Conservation (phyloP, 2,329 filamentous ascomycete genomes). For the Sordariomycetes sp. region DNA sequence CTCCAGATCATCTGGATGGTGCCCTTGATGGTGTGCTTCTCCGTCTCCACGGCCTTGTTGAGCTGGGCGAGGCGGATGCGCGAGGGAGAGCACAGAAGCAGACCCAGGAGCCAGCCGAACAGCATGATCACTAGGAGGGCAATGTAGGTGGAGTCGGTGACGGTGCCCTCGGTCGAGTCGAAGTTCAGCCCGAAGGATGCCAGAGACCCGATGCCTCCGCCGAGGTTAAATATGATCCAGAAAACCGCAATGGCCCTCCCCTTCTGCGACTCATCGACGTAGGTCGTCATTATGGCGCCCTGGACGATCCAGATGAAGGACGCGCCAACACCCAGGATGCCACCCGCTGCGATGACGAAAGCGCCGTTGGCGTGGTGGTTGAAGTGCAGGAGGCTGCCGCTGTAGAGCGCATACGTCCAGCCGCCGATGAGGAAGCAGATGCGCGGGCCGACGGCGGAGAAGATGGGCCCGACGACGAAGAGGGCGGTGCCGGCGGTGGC, state of each 20-base stretch:
- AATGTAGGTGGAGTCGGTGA: constrained; percentile 71
- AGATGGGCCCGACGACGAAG: constrained; percentile 65
- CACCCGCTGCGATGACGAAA: constrained; percentile 68
- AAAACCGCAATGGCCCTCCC: constrained; percentile 84
- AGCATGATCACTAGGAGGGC: constrained; percentile 80
- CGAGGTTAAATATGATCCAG: constrained; percentile 92
- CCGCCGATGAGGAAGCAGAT: constrained; percentile 63
- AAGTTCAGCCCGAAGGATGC: constrained; percentile 61
- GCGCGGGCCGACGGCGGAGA: constrained; percentile 64
- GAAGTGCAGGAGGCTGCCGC: constrained; percentile 59
- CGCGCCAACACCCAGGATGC: constrained; percentile 66
- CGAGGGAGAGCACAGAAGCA: constrained; percentile 60
- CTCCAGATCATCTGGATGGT: constrained; percentile 66
- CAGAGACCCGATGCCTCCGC: constrained; percentile 74
- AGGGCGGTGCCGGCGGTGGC: constrained; percentile 58
- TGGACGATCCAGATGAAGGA: constrained; percentile 75
- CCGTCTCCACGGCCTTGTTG: constrained; percentile 74
- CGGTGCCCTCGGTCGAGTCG: constrained; percentile 38
- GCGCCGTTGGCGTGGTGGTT: constrained; percentile 56
- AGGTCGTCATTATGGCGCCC: constrained; percentile 83
- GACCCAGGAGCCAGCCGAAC: constrained; percentile 57
- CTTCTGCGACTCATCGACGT: constrained; percentile 71
- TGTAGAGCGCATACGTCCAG: constrained; percentile 67
- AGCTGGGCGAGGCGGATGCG: constrained; percentile 68
- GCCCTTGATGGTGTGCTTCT: constrained; percentile 81